A percentile compares a stretch with the other conserved stretches of the same genome.
Evolutionary conservation across 306 rosid species (phyloP).

Genomic region (Glycine latifolia): DNA sequence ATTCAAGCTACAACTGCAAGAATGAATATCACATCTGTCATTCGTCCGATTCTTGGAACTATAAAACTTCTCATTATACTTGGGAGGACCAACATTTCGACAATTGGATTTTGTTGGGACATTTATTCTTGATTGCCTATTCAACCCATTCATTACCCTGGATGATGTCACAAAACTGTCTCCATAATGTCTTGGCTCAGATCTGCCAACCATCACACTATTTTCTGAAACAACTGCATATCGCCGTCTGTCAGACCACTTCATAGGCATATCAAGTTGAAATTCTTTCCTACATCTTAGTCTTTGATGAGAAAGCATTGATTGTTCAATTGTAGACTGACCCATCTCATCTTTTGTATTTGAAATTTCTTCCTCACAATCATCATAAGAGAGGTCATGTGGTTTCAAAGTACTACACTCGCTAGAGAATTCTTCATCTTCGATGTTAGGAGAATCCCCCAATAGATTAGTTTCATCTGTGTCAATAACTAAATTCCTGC

Average conservation of each 20-base stretch:
- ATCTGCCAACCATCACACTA: constrained; percentile 57
- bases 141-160: constrained; percentile 57
- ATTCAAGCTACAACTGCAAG: constrained; percentile 79
- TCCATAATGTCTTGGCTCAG: constrained; percentile 67
- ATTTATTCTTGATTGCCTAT: constrained; percentile 66
- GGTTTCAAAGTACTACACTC: constrained; percentile 54
- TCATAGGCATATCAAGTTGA: constrained; percentile 69
- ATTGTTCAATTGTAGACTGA: constrained; percentile 66
- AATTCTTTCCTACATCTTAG: constrained; percentile 68
- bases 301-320: constrained; percentile 66
- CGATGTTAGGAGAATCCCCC: constrained; percentile 63
- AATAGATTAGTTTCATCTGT: constrained; percentile 55
- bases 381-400: constrained; percentile 57
- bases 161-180: constrained; percentile 69
- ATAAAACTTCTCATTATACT: constrained; percentile 44
- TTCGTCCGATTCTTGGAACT: constrained; percentile 63
- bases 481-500: constrained; percentile 60
- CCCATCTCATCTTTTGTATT: constrained; percentile 58
- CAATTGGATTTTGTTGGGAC: constrained; percentile 66
- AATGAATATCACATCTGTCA: constrained; percentile 74
- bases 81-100: constrained; percentile 68
- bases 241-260: constrained; percentile 81
- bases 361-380: constrained; percentile 64
- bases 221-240: constrained; percentile 67
- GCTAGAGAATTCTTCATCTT: constrained; percentile 61